Conservation (phyloP, 257 asterid genomes). For the Plectranthus barbatus region DNA sequence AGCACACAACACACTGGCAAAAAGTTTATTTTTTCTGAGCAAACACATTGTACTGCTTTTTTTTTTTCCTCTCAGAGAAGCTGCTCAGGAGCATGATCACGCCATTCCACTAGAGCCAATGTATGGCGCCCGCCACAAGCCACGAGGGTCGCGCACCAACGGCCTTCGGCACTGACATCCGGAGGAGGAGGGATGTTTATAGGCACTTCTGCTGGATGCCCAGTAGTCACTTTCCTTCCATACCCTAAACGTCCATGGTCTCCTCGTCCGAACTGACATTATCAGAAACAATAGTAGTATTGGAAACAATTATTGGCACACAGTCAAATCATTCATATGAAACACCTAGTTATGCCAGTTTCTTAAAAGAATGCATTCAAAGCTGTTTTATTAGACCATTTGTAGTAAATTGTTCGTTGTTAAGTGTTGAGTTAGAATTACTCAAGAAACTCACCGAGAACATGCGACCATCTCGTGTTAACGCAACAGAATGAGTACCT, state of each 20-base stretch:
- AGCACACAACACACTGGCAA: background rate
- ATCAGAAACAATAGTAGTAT: background rate
- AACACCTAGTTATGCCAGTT: too few relatives aligned
- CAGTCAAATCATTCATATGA: too few relatives aligned
- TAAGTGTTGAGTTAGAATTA: background rate
- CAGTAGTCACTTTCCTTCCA: slow-evolving; percentile 84
- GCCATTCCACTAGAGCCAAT: slow-evolving; percentile 71
- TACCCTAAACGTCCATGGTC: slow-evolving; percentile 99
- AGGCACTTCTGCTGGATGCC: slow-evolving; percentile 92
- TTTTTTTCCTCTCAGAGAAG: too few relatives aligned
- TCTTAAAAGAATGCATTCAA: too few relatives aligned
- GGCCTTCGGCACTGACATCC: slow-evolving; percentile 36
- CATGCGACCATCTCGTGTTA: slow-evolving; percentile 85
- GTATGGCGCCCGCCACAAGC: slow-evolving; percentile 99
- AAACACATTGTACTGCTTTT: background rate
- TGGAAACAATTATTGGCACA: too few relatives aligned
- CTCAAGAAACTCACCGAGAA: slow-evolving; percentile 55
- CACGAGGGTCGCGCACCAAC: slow-evolving; percentile 74
- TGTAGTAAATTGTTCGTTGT: too few relatives aligned
- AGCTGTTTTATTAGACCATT: too few relatives aligned
- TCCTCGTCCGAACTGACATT: slow-evolving; percentile 86
- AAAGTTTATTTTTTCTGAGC: background rate
- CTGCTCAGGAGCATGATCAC: slow-evolving; percentile 26
- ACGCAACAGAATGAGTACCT: slow-evolving; percentile 95
- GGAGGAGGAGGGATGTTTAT: slow-evolving; percentile 54